Evolutionary conservation across 1,284 basidiomycete species (phyloP).

Genomic region (Tylopilus sp.): DNA sequence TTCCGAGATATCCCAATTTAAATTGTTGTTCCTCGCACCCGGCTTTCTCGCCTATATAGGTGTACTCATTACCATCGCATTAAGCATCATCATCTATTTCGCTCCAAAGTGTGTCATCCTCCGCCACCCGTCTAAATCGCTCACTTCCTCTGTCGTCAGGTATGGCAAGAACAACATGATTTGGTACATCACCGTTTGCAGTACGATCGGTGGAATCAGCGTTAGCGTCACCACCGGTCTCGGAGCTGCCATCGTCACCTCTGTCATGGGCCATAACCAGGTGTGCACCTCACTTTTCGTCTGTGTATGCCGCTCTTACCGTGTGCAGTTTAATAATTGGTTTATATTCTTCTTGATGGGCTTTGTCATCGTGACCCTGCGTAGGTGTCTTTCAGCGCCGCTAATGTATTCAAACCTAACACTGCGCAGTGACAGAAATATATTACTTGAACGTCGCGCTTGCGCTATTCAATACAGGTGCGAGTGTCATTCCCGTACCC

Average conservation of each 20-base stretch:
- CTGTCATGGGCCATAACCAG: constrained; percentile 85
- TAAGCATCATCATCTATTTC: constrained; percentile 76
- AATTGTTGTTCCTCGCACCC: constrained; percentile 81
- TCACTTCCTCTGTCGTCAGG: constrained; percentile 29
- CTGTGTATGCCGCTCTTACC: background rate
- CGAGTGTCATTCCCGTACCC: constrained; percentile 23
- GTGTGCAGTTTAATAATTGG: constrained; percentile 67
- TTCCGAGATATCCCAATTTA: constrained; percentile 78
- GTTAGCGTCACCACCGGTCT: constrained; percentile 96
- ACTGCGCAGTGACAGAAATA: constrained; percentile 74
- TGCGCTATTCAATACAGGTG: constrained; percentile 90
- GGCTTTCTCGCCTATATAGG: constrained; percentile 83
- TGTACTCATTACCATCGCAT: constrained; percentile 59
- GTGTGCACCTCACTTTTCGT: constrained; percentile 37
- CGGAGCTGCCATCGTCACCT: constrained; percentile 87
- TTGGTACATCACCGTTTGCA: constrained; percentile 93
- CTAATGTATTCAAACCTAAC: constrained; percentile 23
- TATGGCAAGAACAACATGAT: constrained; percentile 95
- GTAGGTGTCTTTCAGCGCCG: constrained; percentile 42
- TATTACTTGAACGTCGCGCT: constrained; percentile 97
- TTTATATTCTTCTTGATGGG: constrained; percentile 87
- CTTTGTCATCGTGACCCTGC: constrained; percentile 82
- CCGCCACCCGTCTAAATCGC: background rate
- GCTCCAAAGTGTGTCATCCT: constrained; percentile 59
- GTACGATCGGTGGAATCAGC: constrained; percentile 94